Conservation (phyloP, 2,329 filamentous ascomycete genomes). For the Purpureocillium takamizusanense region DNA sequence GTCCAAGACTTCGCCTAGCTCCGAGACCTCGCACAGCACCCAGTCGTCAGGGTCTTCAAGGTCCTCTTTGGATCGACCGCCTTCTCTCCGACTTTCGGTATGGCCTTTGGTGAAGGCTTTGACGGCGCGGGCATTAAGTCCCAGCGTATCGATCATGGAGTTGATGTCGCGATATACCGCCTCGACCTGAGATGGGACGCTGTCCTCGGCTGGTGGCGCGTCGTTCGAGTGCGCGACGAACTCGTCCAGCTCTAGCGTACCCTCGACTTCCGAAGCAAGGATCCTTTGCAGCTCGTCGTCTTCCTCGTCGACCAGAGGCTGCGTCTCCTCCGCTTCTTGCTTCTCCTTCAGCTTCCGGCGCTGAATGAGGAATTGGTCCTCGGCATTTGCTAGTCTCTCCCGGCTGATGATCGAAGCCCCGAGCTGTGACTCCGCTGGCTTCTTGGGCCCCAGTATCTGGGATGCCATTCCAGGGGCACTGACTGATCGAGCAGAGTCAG, state of each 20-base stretch:
- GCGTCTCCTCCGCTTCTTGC: conserved; percentile 47
- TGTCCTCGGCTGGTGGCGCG: conserved; percentile 42
- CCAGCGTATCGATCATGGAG: conserved; percentile 89
- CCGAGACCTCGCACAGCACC: conserved; percentile 66
- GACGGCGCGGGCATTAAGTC: conserved; percentile 68
- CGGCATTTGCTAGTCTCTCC: conserved; percentile 21
- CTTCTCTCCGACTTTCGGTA: conserved; percentile 40
- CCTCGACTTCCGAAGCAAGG: conserved; percentile 49
- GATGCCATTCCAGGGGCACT: conserved; percentile 52
- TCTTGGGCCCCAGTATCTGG: conserved; percentile 36
- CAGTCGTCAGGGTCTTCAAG: conserved; percentile 62
- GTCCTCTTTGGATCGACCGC: conserved; percentile 53
- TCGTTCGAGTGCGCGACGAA: conserved; percentile 57
- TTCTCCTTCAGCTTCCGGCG: conserved; percentile 43
- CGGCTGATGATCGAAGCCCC: conserved; percentile 30
- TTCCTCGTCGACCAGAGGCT: conserved; percentile 56
- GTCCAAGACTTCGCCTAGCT: conserved; percentile 56
- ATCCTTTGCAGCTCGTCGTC: conserved; percentile 58
- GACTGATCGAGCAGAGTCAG: conserved; percentile 46
- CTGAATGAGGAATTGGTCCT: conserved; percentile 39
- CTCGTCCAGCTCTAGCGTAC: conserved; percentile 54
- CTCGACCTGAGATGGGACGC: conserved; percentile 54
- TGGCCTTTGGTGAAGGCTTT: conserved; percentile 60
- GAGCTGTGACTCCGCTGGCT: conserved; percentile 24
- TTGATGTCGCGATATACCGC: conserved; percentile 73